Base-by-base conservation (phyloP, 2,329 filamentous ascomycete genomes). In the Geoglossum cookeanum region DNA sequence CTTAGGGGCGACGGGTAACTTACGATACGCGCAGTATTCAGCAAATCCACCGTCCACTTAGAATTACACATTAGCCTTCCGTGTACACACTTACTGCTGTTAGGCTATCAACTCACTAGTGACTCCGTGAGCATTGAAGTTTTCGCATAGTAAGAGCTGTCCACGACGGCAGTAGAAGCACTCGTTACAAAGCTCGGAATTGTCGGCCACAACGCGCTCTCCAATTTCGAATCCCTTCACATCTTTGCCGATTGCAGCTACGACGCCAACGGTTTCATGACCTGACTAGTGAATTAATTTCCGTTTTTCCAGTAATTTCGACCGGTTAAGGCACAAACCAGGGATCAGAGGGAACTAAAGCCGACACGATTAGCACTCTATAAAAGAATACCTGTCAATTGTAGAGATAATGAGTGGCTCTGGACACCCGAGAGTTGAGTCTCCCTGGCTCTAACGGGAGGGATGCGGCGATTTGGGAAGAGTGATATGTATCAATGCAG, bases 151-250 rank as follows among this genome's bases (percentile, higher is more conserved):
- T 52, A 86, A 70, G 33, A 79, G 55, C 65, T 85, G 76, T 56
- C 83, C 81, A 58, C 81, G 78, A 61, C 79, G 78, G 71, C 83
- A 87, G 72, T 85, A 85, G 74, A 84, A 85, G 71, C 83, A 87
- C 68, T 82, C 77, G 54, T 78, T 78, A 68, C 83, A 87, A 48
- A 85, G 76, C 67, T 85, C 71, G 3, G 71, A 74, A 65, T 72
- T 72, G 61, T 71, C 70, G 7, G 70, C 79, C 58, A 78, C 78
- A 37, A 85, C 81, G 52, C 80, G 77, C 63, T 84, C 79, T 57
- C 81, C 80, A 57, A 84, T 64, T 55, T 74, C 64, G 68, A 85
- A 80, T 48, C 72, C 75, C 62, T 75, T 78, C 61, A 84, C 80
- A 62, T 79, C 75, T 60, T 73, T 73, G 53, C 78, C 78, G 44